Evolutionary conservation across 1,284 basidiomycete species (phyloP).

Genomic region (Phylloporus sp.): DNA sequence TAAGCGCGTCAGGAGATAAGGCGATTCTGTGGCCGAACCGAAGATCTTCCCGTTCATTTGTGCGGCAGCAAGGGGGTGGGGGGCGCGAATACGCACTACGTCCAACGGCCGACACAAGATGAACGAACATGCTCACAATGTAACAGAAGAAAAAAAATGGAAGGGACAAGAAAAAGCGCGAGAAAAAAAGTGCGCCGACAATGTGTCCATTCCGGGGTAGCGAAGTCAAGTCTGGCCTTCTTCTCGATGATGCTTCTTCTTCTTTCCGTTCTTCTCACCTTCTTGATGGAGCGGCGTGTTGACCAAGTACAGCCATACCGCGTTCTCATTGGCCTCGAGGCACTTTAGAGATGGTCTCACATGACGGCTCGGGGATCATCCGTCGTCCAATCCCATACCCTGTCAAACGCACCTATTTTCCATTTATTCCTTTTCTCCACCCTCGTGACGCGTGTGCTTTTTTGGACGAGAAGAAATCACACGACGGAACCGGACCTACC

Average conservation of each 20-base stretch:
- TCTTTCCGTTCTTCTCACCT: not conserved
- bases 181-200: not conserved
- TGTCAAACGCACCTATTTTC: not conserved
- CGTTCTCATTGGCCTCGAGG: too few relatives aligned
- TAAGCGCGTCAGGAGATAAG: constrained; percentile 14
- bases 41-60: constrained; percentile 8
- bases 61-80: constrained; percentile 8
- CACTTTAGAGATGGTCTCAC: not conserved
- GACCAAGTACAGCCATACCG: too few relatives aligned
- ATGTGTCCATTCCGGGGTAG: constrained; percentile 8
- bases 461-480: constrained; percentile 7
- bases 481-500: constrained; percentile 19
- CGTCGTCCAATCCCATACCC: not conserved
- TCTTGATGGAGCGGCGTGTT: not conserved
- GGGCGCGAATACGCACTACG: not conserved
- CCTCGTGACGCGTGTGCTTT: not conserved
- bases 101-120: too few relatives aligned
- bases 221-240: not conserved
- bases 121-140: not conserved
- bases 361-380: not conserved
- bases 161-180: not conserved
- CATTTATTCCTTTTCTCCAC: not conserved
- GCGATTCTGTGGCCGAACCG: constrained; percentile 9
- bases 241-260: not conserved
- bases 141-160: not conserved